These are phyloP conservation scores for Hibiscus tridactylites DNA, from an alignment of 345 rosid genomes.

Conservation along the genomic window DNA sequence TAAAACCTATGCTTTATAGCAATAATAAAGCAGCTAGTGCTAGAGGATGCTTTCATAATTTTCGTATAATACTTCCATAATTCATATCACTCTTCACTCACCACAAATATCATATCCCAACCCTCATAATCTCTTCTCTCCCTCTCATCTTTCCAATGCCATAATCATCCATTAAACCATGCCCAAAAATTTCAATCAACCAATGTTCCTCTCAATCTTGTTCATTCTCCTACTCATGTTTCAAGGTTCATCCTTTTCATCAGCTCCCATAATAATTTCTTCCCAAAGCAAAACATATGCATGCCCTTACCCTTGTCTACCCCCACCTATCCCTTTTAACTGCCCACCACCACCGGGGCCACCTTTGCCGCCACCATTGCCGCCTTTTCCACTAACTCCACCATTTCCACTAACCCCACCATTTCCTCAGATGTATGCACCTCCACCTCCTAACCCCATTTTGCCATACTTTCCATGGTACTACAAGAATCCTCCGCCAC, in stretches of 20 bases:
- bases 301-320: conserved; percentile 32
- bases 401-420: background rate
- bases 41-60: conserved; percentile 14
- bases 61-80: conserved; percentile 1
- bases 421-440: conserved; percentile 5
- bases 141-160: background rate
- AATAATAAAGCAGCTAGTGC: background rate
- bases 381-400: background rate
- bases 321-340: conserved; percentile 23
- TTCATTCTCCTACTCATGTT: background rate
- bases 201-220: conserved; percentile 5
- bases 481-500: conserved; percentile 40
- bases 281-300: conserved; percentile 2
- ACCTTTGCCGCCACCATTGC: background rate
- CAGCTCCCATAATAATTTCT: conserved; percentile 1
- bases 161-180: conserved; percentile 2
- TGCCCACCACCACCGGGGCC: conserved; percentile 26
- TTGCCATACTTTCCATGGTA: conserved; percentile 47
- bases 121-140: background rate
- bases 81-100: background rate
- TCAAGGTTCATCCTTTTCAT: conserved; percentile 10
- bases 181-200: conserved; percentile 10
- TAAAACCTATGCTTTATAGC: background rate
- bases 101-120: conserved; percentile 12
- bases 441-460: conserved; percentile 55